Base-by-base conservation (phyloP, 495 filamentous ascomycete genomes). In the Copromyces sp. region DNA sequence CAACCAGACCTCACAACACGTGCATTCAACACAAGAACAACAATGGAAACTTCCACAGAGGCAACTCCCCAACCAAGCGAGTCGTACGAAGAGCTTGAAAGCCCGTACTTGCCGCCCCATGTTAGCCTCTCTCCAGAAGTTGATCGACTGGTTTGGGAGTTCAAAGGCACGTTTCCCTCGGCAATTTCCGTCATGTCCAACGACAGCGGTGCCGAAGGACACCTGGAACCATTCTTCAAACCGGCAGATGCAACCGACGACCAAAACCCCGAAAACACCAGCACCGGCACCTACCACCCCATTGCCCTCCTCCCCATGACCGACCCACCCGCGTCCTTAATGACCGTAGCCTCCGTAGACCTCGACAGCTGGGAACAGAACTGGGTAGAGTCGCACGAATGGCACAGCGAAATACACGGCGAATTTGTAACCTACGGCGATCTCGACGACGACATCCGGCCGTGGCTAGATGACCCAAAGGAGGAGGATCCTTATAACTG, bases 101-200 rank as follows among this genome's bases (percentile, higher is more conserved):
- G 45, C 70, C 47, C 69, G 45, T 14, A 39, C 65, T 16, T 70
- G 44, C 45, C 45, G 45, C 9, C 9, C 45, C 70, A 24, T 70
- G 76, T 71, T 41, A 2, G 47, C 45, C 45, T 53, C 45, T 76
- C 75, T 68, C 74, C 69, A 53, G 73, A 68, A 68, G 53, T 40
- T 42, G 45, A 76, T 69, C 76, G 74, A 68, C 72, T 78, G 71
- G 73, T 74, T 41, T 78, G 73, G 76, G 68, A 71, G 39, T 70
- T 76, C 20, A 68, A 77, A 68, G 74, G 76, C 68, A 40, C 68
- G 68, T 75, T 77, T 71, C 74, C 75, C 74, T 68, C 69, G n/a
- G 69, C 74, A 44, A 74, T 77, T 35, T 76, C 72, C 69, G 73
- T 78, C 68, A 78, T 78, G 75, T 68, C 39, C 35, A 70, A 39